phyloP scores from a whole-genome alignment of 768 basidiomycete species.

The Phanerodontia chrysosporium region DNA sequence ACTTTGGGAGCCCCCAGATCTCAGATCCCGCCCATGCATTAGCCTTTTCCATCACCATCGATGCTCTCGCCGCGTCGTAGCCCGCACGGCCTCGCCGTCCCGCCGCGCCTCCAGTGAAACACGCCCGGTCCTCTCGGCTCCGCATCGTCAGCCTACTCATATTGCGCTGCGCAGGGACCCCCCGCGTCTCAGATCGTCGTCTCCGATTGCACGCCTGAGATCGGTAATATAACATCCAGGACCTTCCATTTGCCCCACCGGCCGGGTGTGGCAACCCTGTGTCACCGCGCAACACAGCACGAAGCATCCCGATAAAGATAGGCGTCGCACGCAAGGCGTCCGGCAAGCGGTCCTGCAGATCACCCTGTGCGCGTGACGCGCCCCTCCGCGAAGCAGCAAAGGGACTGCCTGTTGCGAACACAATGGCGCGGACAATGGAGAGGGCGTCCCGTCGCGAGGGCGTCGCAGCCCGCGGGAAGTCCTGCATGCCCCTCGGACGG shows the following conservation, averaged over 20 bases:
- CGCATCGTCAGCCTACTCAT: neutral
- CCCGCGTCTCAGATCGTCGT: neutral
- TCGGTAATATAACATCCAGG: no score
- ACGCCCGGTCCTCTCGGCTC: neutral
- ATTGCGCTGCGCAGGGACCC: no score
- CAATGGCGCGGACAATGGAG: no score
- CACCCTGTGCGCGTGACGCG: constrained; percentile 4
- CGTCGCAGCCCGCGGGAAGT: no score
- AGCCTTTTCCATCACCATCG: constrained; percentile 10
- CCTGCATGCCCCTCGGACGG: no score
- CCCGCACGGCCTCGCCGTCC: neutral
- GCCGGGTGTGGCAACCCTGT: neutral
- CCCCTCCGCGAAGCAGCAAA: neutral
- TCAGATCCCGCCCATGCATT: constrained; percentile 6
- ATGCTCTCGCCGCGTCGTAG: neutral
- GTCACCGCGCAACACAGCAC: neutral
- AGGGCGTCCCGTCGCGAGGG: no score
- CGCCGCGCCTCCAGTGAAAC: neutral
- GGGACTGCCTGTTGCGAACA: neutral
- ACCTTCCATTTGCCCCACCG: neutral
- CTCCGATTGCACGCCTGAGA: no score
- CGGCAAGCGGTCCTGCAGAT: constrained; percentile 3
- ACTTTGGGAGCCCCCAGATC: constrained; percentile 7
- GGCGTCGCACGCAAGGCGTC: neutral
- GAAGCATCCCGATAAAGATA: neutral